phyloP scores from a whole-genome alignment of 345 rosid genomes.

The Eucalyptus globulus region DNA sequence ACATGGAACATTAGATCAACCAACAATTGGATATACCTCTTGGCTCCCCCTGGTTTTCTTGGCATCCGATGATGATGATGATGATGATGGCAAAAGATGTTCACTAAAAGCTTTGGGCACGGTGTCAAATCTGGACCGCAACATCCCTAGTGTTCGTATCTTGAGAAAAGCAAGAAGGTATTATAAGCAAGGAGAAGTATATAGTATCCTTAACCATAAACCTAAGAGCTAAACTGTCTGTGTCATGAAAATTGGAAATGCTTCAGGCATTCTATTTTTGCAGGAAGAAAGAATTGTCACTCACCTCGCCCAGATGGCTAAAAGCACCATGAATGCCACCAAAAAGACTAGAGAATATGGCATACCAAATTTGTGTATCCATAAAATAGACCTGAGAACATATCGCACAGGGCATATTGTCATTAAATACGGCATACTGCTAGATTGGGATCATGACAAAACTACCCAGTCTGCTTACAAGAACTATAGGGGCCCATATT shows the following conservation, averaged over 20 bases:
- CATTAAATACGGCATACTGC: not conserved
- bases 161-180: slow-evolving; percentile 2
- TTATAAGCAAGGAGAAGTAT: not conserved
- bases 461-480: slow-evolving; percentile 38
- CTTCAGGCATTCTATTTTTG: not conserved
- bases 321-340: slow-evolving; percentile 97
- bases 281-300: not conserved
- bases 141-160: slow-evolving; percentile 97
- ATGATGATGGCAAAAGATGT: slow-evolving; percentile 48
- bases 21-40: slow-evolving; percentile 19
- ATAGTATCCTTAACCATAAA: not conserved
- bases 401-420: not conserved
- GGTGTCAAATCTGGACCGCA: slow-evolving; percentile 76
- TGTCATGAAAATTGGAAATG: not conserved
- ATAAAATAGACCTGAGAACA: slow-evolving; percentile 69
- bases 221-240: not conserved
- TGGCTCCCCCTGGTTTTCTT: slow-evolving; percentile 7
- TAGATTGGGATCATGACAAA: not conserved
- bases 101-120: slow-evolving; percentile 62
- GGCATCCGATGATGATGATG: not conserved
- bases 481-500: slow-evolving; percentile 84
- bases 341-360: slow-evolving; percentile 88
- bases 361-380: slow-evolving; percentile 98
- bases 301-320: slow-evolving; percentile 98
- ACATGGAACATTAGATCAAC: not conserved